Percentiles rank a stretch among this genome's conserved stretches.
Conservation (phyloP, 305 asterid genomes). For the Plantago coronopus region DNA sequence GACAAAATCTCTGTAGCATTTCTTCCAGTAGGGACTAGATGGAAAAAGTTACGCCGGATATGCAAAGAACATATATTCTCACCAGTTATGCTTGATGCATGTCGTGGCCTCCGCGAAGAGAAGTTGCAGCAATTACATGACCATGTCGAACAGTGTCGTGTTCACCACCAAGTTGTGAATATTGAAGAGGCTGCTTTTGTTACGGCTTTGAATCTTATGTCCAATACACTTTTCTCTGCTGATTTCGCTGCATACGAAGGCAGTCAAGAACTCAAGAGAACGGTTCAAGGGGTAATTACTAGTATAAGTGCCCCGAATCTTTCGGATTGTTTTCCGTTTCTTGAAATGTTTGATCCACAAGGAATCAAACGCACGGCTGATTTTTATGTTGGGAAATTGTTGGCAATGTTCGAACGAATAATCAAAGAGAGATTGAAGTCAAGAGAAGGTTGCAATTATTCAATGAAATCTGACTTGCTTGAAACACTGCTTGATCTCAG, state of each 20-base stretch:
- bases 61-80: slow-evolving; percentile 14
- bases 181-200: slow-evolving; percentile 10
- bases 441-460: background rate
- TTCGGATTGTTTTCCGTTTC: slow-evolving; percentile 7
- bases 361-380: slow-evolving; percentile 9
- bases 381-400: slow-evolving; percentile 15
- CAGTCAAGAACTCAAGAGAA: slow-evolving; percentile 9
- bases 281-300: slow-evolving; percentile 6
- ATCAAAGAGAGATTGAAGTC: slow-evolving; percentile 7
- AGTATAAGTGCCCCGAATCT: slow-evolving; percentile 11
- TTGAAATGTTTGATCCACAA: slow-evolving; percentile 9
- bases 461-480: background rate
- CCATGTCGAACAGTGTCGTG: background rate
- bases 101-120: slow-evolving; percentile 1
- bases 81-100: background rate
- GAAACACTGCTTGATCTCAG: slow-evolving; percentile 12
- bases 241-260: slow-evolving; percentile 5
- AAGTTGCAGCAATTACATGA: slow-evolving; percentile 10
- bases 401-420: slow-evolving; percentile 4
- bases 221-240: slow-evolving; percentile 5
- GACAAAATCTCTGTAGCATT: slow-evolving; percentile 1
- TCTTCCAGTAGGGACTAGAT: slow-evolving; percentile 4
- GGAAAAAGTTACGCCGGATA: slow-evolving; percentile 10
- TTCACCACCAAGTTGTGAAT: background rate
- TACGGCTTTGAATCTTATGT: slow-evolving; percentile 12